Evolutionary conservation across 163 green algal genomes (phyloP).

Genomic region (Scenedesmus sp.): DNA sequence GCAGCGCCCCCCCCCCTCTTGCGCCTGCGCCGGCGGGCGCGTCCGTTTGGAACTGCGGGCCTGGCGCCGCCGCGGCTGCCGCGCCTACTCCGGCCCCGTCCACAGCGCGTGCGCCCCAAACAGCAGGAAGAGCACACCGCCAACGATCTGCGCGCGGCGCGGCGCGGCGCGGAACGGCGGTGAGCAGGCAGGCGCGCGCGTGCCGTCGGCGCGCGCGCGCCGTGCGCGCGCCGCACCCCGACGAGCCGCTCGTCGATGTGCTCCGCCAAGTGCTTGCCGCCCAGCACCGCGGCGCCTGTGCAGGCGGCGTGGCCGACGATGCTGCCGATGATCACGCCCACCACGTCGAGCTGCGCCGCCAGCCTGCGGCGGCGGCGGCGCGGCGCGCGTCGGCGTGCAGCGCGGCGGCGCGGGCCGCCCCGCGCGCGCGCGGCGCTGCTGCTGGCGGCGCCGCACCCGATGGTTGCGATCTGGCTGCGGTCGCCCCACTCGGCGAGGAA

Average conservation of each 20-base stretch:
- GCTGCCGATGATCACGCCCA: conserved; percentile 91
- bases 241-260: conserved; percentile 93
- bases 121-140: conserved; percentile 89
- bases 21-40: too few species aligned
- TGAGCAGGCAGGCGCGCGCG: background rate
- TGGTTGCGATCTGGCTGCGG: conserved; percentile 97
- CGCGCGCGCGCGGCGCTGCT: background rate
- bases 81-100: conserved; percentile 48
- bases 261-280: conserved; percentile 90
- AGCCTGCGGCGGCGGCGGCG: conserved; percentile 72
- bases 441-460: conserved; percentile 68
- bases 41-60: too few species aligned
- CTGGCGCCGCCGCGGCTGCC: background rate
- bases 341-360: conserved; percentile 75
- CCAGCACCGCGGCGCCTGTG: conserved; percentile 93
- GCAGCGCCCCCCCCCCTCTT: too few species aligned
- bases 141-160: conserved; percentile 60
- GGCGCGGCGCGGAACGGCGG: background rate
- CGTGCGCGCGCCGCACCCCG: conserved; percentile 50
- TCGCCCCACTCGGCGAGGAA: conserved; percentile 99
- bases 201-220: background rate
- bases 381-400: too few species aligned
- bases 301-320: conserved; percentile 93
- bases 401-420: too few species aligned
- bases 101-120: conserved; percentile 83